These are phyloP conservation scores for Eurotiales sp. DNA, from an alignment of 2,329 filamentous ascomycete species.

Conservation along the genomic window DNA sequence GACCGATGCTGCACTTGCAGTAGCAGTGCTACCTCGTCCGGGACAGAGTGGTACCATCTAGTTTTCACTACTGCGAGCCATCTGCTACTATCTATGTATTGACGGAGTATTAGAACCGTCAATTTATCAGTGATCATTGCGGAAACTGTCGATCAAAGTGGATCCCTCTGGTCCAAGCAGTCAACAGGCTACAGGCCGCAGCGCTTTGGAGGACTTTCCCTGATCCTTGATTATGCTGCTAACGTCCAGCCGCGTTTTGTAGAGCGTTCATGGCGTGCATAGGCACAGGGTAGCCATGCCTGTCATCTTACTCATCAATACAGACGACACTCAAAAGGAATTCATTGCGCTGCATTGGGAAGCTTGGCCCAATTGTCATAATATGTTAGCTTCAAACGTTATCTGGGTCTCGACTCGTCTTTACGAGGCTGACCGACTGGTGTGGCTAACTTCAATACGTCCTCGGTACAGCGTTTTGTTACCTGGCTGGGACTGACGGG, in stretches of 20 bases:
- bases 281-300: not conserved
- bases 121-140: not conserved
- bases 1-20: conserved; percentile 12
- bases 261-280: conserved; percentile 5
- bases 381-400: too few relatives aligned
- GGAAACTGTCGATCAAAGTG: not conserved
- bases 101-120: too few relatives aligned
- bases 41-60: not conserved
- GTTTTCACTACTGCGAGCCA: too few relatives aligned
- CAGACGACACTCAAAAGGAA: too few relatives aligned
- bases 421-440: conserved; percentile 2
- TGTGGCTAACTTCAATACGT: conserved; percentile 1
- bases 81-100: too few relatives aligned
- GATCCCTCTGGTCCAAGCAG: not conserved
- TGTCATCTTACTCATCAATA: too few relatives aligned
- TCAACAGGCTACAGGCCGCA: too few relatives aligned
- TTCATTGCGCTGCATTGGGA: not conserved
- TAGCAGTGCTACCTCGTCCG: conserved; percentile 12
- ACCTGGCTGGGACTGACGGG: too few relatives aligned
- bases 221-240: too few relatives aligned
- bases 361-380: not conserved
- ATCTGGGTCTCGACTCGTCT: too few relatives aligned
- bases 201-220: conserved; percentile 1
- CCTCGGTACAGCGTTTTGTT: too few relatives aligned
- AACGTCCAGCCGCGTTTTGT: not conserved